A percentile compares a stretch with the other conserved stretches of the same genome.
Evolutionary conservation across 345 rosid species (phyloP).

Genomic region (Arabidopsis suecica): DNA sequence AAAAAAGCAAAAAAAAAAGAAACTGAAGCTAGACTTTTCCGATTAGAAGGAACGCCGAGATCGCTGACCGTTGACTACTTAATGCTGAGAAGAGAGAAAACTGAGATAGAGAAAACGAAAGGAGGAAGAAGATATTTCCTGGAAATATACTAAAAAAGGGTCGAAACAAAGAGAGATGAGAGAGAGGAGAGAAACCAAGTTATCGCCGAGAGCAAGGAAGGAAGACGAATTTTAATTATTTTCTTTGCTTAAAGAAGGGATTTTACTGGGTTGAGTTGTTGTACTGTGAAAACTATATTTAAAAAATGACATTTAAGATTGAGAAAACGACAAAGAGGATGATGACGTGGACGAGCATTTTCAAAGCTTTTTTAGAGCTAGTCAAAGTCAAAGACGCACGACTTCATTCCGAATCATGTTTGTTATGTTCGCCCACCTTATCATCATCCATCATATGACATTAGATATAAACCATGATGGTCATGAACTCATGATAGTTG

Average conservation of each 20-base stretch:
- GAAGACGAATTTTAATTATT: slow-evolving; percentile 30
- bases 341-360: slow-evolving; percentile 40
- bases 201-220: slow-evolving; percentile 2
- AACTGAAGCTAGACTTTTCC: slow-evolving; percentile 1
- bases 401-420: slow-evolving; percentile 28
- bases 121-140: slow-evolving; percentile 27
- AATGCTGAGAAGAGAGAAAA: neutral
- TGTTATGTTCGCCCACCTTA: neutral
- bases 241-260: neutral
- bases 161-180: slow-evolving; percentile 15
- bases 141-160: slow-evolving; percentile 7
- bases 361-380: slow-evolving; percentile 13
- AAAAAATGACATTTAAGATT: slow-evolving; percentile 22
- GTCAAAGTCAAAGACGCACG: slow-evolving; percentile 52
- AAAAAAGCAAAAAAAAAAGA: neutral
- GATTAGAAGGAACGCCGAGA: slow-evolving; percentile 30
- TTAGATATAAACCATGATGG: slow-evolving; percentile 7
- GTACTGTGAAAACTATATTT: slow-evolving; percentile 32
- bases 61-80: slow-evolving; percentile 43
- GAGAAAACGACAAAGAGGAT: slow-evolving; percentile 33
- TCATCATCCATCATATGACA: neutral
- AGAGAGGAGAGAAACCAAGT: slow-evolving; percentile 5
- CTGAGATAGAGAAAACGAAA: slow-evolving; percentile 23
- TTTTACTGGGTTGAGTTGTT: slow-evolving; percentile 30
- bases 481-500: neutral